Conservation (phyloP, 129 eudicot genomes). For the Pulicaria dysenterica region DNA sequence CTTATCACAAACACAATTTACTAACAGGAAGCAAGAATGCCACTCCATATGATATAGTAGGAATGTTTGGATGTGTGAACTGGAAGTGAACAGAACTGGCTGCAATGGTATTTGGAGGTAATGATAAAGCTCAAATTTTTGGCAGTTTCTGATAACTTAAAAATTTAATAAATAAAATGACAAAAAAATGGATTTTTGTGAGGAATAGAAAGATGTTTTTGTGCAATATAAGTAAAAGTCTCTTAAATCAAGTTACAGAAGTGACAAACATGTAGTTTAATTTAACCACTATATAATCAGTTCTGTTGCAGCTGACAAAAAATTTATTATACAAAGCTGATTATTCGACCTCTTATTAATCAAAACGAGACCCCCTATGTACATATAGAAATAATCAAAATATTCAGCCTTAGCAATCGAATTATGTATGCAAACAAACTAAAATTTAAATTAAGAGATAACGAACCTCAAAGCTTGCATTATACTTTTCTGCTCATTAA, state of each 20-base stretch:
- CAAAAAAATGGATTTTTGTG: background rate
- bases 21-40: background rate
- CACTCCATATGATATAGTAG: background rate
- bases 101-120: background rate
- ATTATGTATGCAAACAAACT: conserved; percentile 17
- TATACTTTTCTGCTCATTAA: conserved; percentile 82
- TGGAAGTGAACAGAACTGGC: background rate
- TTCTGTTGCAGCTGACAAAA: background rate
- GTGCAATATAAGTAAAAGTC: background rate
- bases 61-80: background rate
- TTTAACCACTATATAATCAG: background rate
- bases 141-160: no score
- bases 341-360: background rate
- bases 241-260: background rate
- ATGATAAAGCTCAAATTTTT: no score
- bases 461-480: conserved; percentile 86
- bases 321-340: background rate
- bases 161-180: background rate
- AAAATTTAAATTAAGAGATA: conserved; percentile 3
- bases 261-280: background rate
- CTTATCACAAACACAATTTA: background rate
- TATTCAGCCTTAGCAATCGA: background rate
- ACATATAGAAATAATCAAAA: background rate
- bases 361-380: background rate
- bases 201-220: background rate